Evolutionary conservation across 495 filamentous ascomycete genomes (phyloP).

Genomic region (Penicillium tannophilum): DNA sequence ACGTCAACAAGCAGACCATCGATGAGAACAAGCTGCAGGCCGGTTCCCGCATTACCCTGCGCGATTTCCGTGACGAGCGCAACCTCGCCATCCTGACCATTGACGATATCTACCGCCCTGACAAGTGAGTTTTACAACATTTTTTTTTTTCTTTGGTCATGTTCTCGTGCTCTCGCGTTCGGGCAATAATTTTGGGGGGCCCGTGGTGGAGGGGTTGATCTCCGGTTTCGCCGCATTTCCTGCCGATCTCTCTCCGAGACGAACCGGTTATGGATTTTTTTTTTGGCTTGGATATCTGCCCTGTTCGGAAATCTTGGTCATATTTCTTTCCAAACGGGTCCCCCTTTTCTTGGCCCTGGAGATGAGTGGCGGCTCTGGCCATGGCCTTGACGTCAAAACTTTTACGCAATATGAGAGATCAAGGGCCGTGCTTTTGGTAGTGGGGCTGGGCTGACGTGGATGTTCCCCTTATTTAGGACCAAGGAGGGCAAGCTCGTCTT

Average conservation of each 20-base stretch:
- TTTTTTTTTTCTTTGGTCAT: not conserved
- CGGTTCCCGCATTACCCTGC: conserved; percentile 79
- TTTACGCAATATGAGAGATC: conserved; percentile 4
- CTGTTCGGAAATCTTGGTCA: not conserved
- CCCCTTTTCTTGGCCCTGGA: not conserved
- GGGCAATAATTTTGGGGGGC: not conserved
- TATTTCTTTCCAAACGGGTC: not conserved
- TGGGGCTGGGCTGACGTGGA: conserved; percentile 36
- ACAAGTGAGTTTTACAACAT: conserved; percentile 69
- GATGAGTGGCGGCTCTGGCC: conserved; percentile 1
- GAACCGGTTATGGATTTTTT: not conserved
- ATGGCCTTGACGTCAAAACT: conserved; percentile 1
- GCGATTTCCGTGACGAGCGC: conserved; percentile 94
- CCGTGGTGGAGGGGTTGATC: not conserved
- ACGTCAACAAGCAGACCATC: conserved; percentile 74
- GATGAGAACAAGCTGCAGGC: conserved; percentile 71
- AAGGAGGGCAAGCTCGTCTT: conserved; percentile 94
- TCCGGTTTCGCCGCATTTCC: conserved; percentile 4
- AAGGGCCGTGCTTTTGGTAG: conserved; percentile 21
- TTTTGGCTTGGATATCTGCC: not conserved
- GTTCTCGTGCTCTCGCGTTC: conserved; percentile 9
- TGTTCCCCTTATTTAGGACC: conserved; percentile 54
- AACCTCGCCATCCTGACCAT: conserved; percentile 95
- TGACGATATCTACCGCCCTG: conserved; percentile 92
- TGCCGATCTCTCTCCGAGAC: not conserved